phyloP scores from a whole-genome alignment of 2,329 filamentous ascomycete genomes.

The Fusarium piperis region DNA sequence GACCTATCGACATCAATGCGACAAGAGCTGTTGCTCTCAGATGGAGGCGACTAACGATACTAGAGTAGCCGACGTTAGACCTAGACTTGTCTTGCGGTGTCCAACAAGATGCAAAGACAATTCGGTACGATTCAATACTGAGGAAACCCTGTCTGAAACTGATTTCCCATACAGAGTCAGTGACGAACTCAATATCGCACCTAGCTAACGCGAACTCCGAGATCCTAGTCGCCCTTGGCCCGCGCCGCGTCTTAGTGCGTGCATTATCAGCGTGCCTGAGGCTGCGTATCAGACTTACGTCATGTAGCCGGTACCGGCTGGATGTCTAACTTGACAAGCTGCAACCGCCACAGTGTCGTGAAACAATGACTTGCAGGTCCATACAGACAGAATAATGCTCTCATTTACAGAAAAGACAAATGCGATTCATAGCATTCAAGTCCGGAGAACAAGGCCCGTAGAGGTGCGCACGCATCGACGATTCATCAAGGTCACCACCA shows the following conservation, averaged over 20 bases:
- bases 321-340: neutral
- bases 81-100: neutral
- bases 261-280: slow-evolving; percentile 28
- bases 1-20: neutral
- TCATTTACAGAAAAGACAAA: neutral
- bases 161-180: neutral
- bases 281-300: slow-evolving; percentile 20
- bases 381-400: neutral
- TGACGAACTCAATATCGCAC: neutral
- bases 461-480: slow-evolving; percentile 37
- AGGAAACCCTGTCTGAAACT: neutral
- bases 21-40: neutral
- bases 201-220: neutral
- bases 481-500: slow-evolving; percentile 39
- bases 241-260: slow-evolving; percentile 29
- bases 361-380: neutral
- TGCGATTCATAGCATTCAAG: neutral
- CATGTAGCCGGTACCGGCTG: slow-evolving; percentile 11
- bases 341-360: neutral
- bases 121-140: neutral
- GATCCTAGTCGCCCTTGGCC: slow-evolving; percentile 15
- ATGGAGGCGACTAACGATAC: neutral
- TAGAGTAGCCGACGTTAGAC: neutral
- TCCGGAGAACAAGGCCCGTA: slow-evolving; percentile 11
- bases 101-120: neutral